These are phyloP conservation scores for Coleophoma cylindrospora DNA, from an alignment of 2,329 filamentous ascomycete genomes.

Conservation along the genomic window DNA sequence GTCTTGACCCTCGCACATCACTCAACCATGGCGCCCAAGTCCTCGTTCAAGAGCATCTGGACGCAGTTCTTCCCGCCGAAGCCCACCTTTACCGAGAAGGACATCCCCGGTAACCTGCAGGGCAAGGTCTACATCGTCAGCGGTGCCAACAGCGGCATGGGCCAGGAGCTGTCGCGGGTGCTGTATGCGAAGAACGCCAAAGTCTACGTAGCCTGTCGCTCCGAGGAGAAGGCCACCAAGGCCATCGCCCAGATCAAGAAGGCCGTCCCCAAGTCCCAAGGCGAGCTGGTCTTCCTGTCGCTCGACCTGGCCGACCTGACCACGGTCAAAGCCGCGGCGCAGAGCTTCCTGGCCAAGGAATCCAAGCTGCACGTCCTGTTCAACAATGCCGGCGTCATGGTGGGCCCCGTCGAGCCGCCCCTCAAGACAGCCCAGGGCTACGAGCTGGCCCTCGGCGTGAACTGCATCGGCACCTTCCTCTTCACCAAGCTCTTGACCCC, in stretches of 20 bases:
- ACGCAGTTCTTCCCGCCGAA: no score
- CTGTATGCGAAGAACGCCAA: neutral
- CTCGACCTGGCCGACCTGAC: constrained; percentile 28
- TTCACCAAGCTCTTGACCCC: constrained; percentile 28
- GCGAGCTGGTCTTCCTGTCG: constrained; percentile 29
- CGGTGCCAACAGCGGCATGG: neutral
- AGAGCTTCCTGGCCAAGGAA: constrained; percentile 13
- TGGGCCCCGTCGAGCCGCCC: constrained; percentile 4
- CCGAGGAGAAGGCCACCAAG: neutral
- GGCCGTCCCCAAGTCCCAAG: constrained; percentile 21
- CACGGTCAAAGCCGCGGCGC: constrained; percentile 16
- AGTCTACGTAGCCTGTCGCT: neutral
- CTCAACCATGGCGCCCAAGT: no score
- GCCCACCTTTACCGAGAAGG: no score
- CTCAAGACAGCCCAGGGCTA: constrained; percentile 9
- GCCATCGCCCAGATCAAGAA: neutral
- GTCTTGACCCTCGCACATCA: no score
- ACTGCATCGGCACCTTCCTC: constrained; percentile 27
- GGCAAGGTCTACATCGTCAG: neutral
- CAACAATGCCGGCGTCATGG: constrained; percentile 22
- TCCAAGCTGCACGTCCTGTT: constrained; percentile 17
- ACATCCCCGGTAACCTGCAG: no score
- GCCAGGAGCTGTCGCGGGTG: neutral
- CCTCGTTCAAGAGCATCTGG: no score
- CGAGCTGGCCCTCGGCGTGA: constrained; percentile 28